These are phyloP conservation scores for Neonectria hederae DNA, from an alignment of 2,329 filamentous ascomycete genomes.

Conservation along the genomic window DNA sequence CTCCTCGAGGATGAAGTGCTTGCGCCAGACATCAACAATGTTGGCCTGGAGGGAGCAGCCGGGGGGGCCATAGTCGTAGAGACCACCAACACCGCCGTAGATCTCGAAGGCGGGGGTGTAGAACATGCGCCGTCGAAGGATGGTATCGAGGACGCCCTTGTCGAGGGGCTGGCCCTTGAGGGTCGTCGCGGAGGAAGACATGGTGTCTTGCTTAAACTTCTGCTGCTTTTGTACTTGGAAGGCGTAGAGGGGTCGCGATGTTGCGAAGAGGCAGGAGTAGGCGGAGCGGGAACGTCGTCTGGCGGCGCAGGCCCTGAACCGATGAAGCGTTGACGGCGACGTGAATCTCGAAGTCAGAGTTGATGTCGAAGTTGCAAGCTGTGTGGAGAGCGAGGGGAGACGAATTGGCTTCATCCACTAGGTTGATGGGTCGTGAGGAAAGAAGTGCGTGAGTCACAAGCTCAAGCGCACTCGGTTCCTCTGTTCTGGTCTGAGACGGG, in stretches of 20 bases:
- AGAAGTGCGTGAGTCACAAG: slow-evolving; percentile 42
- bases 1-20: slow-evolving; percentile 92
- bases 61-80: slow-evolving; percentile 94
- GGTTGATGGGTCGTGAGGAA: slow-evolving; percentile 29
- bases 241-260: slow-evolving; percentile 43
- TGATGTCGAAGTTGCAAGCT: slow-evolving; percentile 25
- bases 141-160: slow-evolving; percentile 79
- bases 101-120: slow-evolving; percentile 97
- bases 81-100: slow-evolving; percentile 87
- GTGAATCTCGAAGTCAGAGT: slow-evolving; percentile 22
- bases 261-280: slow-evolving; percentile 43
- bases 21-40: slow-evolving; percentile 88
- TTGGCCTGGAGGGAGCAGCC: slow-evolving; percentile 88
- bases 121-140: slow-evolving; percentile 90
- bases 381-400: slow-evolving; percentile 28
- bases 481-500: slow-evolving; percentile 24
- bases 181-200: slow-evolving; percentile 71
- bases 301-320: slow-evolving; percentile 38
- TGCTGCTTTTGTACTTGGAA: slow-evolving; percentile 42
- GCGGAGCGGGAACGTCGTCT: slow-evolving; percentile 36
- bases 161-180: slow-evolving; percentile 92
- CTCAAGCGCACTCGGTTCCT: slow-evolving; percentile 30
- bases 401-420: slow-evolving; percentile 45
- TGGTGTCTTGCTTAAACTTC: slow-evolving; percentile 44
- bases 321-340: slow-evolving; percentile 32